Evolutionary conservation across 2,329 filamentous ascomycete species (phyloP), one percentile per base, ranked within the genome.

Genomic region (Davidsoniella eucalypti): DNA sequence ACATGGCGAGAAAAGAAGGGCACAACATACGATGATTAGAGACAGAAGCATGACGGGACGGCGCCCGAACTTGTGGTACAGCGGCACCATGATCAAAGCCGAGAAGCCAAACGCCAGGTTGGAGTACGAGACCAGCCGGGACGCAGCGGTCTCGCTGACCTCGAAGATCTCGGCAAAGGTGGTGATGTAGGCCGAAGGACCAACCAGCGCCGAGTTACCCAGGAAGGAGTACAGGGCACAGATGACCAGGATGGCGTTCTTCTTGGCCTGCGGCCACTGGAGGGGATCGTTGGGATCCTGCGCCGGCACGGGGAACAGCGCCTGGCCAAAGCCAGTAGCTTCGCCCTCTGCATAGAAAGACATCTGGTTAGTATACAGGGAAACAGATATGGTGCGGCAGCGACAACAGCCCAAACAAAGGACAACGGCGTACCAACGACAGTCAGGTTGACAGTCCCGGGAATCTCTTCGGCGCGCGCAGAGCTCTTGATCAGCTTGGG

Each of bases 281-380:
- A 78, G 64, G 6, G 75, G 75, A 58, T 79, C 75, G 53, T 79
- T 79, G 1, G 75, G 75, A 56, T 78, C 75, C 50, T 76, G 69
- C 1, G 74, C 71, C 2, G 76, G 75, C 1, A 78, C 75, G 1
- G 76, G 75, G 55, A 72, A 79, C 3, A 79, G 64, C 2, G 76
- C 75, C 58, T 78, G 75, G 18, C 76, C 76, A 52, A 75, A 74
- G 0, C 65, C 73, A 1, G 73, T 74, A 55, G 78, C 74, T 56
- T 78, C 74, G 43, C 73, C 75, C 62, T 77, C 74, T 66, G 51
- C n/a, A 17, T 36, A 18, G 5, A 18, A 18, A 23, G 16, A 16
- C 6, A 18, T 26, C 8, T 12, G 10, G 17, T 7, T 17, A 25
- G 9, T 5, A 17, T 7, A 21, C 2, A 39, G 18, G 12, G 33